Base-by-base conservation (phyloP, 805 yeast genomes). In the Clavispora carvajalis region DNA sequence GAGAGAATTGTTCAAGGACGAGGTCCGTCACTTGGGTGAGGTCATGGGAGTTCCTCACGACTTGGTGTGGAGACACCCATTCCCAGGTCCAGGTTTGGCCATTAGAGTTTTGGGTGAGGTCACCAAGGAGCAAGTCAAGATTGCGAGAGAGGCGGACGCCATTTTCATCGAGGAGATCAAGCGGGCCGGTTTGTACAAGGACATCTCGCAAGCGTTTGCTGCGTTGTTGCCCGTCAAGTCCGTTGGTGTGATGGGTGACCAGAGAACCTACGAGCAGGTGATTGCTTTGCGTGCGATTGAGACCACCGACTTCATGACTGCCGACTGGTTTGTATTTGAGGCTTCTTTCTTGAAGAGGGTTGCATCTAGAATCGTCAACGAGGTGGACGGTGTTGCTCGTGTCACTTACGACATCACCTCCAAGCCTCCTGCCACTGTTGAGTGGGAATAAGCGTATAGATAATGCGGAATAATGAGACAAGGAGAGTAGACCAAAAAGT, bases 41-140 rank as follows among this genome's bases (percentile, higher is more conserved):
- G 70, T 93, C 39, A 72, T 93, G 71, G 96, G 96, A 37, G 91
- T 93, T 56, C 95, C 97, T 25, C 93, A 87, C 60, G 98, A 93
- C 56, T 77, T 93, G 55, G 98, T 93, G 53, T 91, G 98, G 98
- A 87, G 99, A 77, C 99, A 93, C 65, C 99, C 99, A 43, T 93
- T 93, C 95, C 99, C 99, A 57, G 99, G 99, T 63, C 99, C 99
- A 64, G 99, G 99, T 74, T 85, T 93, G 62, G 99, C 97, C 54
- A 93, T 93, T 65, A 84, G 99, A 71, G 95, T 93, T 41, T 74
- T 93, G 36, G 99, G 99, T 55, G 98, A 91, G 72, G 98, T 93
- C 49, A 86, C 96, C 44, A 85, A 80, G 53, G 80, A 74, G 51
- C 99, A 93, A 73, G 93, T 93, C 43, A 91, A 80, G 60, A 93